phyloP scores from a whole-genome alignment of 495 filamentous ascomycete species.

The Daldinia bambusicola region DNA sequence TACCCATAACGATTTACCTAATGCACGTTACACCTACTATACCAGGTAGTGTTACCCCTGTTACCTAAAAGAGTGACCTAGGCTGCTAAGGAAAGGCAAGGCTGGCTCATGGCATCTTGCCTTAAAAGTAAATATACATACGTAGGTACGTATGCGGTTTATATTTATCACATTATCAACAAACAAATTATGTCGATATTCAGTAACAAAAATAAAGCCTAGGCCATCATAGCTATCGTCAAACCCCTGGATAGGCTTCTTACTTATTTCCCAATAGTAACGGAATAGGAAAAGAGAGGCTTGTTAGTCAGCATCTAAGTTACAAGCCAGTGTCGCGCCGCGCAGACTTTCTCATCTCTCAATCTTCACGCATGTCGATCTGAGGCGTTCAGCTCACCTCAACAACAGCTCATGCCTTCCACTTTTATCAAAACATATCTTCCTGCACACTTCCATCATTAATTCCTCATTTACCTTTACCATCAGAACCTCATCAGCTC shows the following conservation, averaged over 20 bases:
- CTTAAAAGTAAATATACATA: constrained; percentile 4
- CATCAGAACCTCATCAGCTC: background rate
- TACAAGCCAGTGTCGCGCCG: background rate
- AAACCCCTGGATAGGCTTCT: background rate
- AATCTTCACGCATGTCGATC: background rate
- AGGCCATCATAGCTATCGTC: constrained; percentile 10
- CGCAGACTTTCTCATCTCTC: constrained; percentile 10
- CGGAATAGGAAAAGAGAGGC: background rate
- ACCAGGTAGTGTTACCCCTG: constrained; percentile 2
- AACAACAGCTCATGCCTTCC: background rate
- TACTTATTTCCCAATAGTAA: background rate
- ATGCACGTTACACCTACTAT: constrained; percentile 18
- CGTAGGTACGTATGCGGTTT: background rate
- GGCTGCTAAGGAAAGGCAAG: constrained; percentile 16
- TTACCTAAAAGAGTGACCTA: constrained; percentile 6
- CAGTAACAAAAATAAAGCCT: constrained; percentile 10
- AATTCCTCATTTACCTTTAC: background rate
- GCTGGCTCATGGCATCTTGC: constrained; percentile 32
- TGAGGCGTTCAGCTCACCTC: constrained; percentile 14
- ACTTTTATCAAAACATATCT: background rate
- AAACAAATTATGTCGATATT: constrained; percentile 11
- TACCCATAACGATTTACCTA: constrained; percentile 22
- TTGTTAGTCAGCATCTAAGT: constrained; percentile 14
- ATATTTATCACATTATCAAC: constrained; percentile 25
- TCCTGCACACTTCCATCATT: background rate